Evolutionary conservation across 2,329 filamentous ascomycete species (phyloP).

Genomic region (Atkinsonella texensis): DNA sequence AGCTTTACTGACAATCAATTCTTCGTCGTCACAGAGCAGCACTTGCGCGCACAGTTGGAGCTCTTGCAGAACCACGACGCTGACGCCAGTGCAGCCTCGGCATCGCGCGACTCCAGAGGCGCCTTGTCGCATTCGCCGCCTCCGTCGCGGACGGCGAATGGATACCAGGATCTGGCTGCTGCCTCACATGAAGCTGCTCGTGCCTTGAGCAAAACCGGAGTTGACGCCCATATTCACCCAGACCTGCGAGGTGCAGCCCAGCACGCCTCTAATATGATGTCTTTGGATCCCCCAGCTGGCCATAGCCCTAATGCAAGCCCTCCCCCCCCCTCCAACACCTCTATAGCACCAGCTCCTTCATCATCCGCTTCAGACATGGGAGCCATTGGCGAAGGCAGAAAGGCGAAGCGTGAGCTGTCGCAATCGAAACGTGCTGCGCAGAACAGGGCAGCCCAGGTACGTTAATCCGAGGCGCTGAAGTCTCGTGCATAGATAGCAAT

Average conservation of each 20-base stretch:
- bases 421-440: slow-evolving; percentile 94
- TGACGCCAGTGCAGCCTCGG: slow-evolving; percentile 19
- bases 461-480: neutral
- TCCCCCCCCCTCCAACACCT: slow-evolving; percentile 14
- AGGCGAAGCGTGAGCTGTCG: slow-evolving; percentile 82
- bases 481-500: neutral
- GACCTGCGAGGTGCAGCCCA: slow-evolving; percentile 27
- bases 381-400: slow-evolving; percentile 43
- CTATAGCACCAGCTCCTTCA: slow-evolving; percentile 21
- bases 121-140: slow-evolving; percentile 17
- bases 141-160: slow-evolving; percentile 27
- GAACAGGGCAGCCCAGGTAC: slow-evolving; percentile 90
- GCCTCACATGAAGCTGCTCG: slow-evolving; percentile 23
- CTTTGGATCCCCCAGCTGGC: slow-evolving; percentile 21
- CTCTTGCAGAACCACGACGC: slow-evolving; percentile 29
- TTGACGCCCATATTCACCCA: slow-evolving; percentile 36
- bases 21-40: slow-evolving; percentile 22
- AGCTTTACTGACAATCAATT: slow-evolving; percentile 12
- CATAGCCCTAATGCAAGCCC: slow-evolving; percentile 19
- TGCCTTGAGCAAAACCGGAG: slow-evolving; percentile 24
- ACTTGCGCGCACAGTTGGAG: slow-evolving; percentile 32
- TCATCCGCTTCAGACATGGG: slow-evolving; percentile 15
- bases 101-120: slow-evolving; percentile 18
- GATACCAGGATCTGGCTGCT: slow-evolving; percentile 29
- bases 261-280: slow-evolving; percentile 26